These are phyloP conservation scores for Kockiozyma suomiensis DNA, from an alignment of 805 yeast genomes.

Conservation along the genomic window DNA sequence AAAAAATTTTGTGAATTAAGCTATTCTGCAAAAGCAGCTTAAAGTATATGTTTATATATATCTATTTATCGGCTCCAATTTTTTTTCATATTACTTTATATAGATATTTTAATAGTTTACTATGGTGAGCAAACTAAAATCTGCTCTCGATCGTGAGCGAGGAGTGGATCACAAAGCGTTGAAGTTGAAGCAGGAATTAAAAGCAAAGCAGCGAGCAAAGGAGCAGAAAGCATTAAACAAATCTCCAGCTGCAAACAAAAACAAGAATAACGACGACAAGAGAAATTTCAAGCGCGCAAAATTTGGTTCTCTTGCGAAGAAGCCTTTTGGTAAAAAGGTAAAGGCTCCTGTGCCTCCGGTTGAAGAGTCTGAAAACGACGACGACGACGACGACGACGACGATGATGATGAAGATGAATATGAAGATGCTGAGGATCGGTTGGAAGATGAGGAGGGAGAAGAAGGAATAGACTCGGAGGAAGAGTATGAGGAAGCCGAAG, in stretches of 20 bases:
- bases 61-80: background rate
- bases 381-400: slow-evolving; percentile 51
- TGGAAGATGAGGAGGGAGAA: slow-evolving; percentile 45
- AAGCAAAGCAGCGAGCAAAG: slow-evolving; percentile 51
- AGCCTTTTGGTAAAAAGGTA: slow-evolving; percentile 26
- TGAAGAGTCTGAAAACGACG: slow-evolving; percentile 40
- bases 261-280: background rate
- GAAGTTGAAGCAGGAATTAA: slow-evolving; percentile 48
- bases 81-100: background rate
- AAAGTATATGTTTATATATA: too few relatives aligned
- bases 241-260: background rate
- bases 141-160: slow-evolving; percentile 23
- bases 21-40: background rate
- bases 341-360: slow-evolving; percentile 11
- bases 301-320: slow-evolving; percentile 18
- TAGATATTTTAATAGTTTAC: background rate
- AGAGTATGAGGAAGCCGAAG: slow-evolving; percentile 19
- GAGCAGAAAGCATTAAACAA: slow-evolving; percentile 39
- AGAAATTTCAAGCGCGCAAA: slow-evolving; percentile 5
- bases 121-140: slow-evolving; percentile 28
- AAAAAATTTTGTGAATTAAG: background rate
- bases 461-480: slow-evolving; percentile 35
- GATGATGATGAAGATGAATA: slow-evolving; percentile 49
- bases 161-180: slow-evolving; percentile 24
- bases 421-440: slow-evolving; percentile 52